Conservation (phyloP, 108 stramenopile genomes). For the Parietichytrium sp. region DNA sequence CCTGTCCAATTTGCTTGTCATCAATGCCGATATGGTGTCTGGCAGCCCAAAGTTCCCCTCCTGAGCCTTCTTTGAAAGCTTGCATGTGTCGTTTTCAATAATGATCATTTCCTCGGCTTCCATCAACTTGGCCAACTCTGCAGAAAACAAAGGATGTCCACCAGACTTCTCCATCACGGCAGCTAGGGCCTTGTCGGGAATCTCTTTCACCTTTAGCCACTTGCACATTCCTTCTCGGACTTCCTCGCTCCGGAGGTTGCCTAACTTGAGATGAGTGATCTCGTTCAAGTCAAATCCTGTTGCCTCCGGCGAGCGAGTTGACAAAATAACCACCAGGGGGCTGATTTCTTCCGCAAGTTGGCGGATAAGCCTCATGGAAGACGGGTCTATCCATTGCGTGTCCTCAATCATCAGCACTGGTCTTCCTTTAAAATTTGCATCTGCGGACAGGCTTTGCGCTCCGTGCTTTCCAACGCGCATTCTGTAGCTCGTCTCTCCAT, state of each 20-base stretch:
- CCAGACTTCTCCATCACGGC: slow-evolving; percentile 8
- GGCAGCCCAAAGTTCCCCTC: neutral
- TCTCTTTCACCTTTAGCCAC: neutral
- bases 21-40: slow-evolving; percentile 2
- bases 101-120: slow-evolving; percentile 18
- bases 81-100: neutral
- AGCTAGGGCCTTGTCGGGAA: slow-evolving; percentile 8
- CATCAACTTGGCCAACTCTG: slow-evolving; percentile 22
- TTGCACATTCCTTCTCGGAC: slow-evolving; percentile 35
- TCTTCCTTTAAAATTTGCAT: no score
- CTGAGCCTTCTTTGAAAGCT: slow-evolving; percentile 19
- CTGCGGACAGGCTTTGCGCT: no score
- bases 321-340: neutral
- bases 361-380: neutral
- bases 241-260: neutral
- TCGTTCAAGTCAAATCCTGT: neutral
- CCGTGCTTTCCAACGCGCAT: no score
- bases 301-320: neutral
- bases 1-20: slow-evolving; percentile 15
- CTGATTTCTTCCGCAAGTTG: neutral
- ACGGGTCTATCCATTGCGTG: neutral
- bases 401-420: slow-evolving; percentile 3
- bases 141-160: slow-evolving; percentile 25
- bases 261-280: neutral
- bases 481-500: no score